Conservation (phyloP, 495 filamentous ascomycete species). For the Chaetomium tenue region DNA sequence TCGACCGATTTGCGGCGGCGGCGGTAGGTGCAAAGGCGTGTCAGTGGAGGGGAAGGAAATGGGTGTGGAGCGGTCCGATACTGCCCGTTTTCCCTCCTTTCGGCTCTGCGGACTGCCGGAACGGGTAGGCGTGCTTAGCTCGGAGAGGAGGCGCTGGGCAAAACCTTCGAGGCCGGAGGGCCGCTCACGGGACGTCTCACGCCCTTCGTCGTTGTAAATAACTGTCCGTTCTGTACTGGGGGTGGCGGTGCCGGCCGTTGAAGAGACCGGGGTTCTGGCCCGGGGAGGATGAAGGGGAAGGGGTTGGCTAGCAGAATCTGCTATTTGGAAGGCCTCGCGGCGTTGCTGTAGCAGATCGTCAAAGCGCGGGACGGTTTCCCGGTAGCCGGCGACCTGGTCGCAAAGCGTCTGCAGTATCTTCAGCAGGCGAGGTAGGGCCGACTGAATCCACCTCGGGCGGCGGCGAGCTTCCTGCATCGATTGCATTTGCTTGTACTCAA, state of each 20-base stretch:
- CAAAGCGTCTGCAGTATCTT: slow-evolving; percentile 56
- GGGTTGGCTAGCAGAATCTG: slow-evolving; percentile 40
- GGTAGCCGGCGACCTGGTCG: slow-evolving; percentile 62
- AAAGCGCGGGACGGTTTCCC: slow-evolving; percentile 69
- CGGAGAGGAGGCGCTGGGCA: slow-evolving; percentile 55
- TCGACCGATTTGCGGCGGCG: slow-evolving; percentile 19
- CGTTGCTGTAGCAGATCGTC: slow-evolving; percentile 73
- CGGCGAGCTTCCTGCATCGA: slow-evolving; percentile 50
- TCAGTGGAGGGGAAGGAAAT: slow-evolving; percentile 33
- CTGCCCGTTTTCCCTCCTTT: slow-evolving; percentile 32
- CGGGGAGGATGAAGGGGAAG: slow-evolving; percentile 25
- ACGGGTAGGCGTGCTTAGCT: slow-evolving; percentile 51
- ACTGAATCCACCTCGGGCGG: slow-evolving; percentile 49
- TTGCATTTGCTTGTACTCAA: slow-evolving; percentile 47
- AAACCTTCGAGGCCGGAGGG: slow-evolving; percentile 54
- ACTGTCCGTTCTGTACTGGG: slow-evolving; percentile 8
- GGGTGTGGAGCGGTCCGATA: slow-evolving; percentile 34
- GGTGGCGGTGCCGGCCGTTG: slow-evolving; percentile 2
- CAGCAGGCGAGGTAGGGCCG: slow-evolving; percentile 51
- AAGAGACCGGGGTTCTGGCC: slow-evolving; percentile 23
- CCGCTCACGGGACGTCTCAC: slow-evolving; percentile 44
- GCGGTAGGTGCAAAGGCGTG: slow-evolving; percentile 31
- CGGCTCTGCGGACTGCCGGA: slow-evolving; percentile 51
- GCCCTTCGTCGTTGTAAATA: slow-evolving; percentile 36
- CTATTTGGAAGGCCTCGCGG: slow-evolving; percentile 62